Evolutionary conservation across 495 filamentous ascomycete genomes (phyloP), one percentile per base, ranked within the genome.

Genomic region (Terfezia boudieri): DNA sequence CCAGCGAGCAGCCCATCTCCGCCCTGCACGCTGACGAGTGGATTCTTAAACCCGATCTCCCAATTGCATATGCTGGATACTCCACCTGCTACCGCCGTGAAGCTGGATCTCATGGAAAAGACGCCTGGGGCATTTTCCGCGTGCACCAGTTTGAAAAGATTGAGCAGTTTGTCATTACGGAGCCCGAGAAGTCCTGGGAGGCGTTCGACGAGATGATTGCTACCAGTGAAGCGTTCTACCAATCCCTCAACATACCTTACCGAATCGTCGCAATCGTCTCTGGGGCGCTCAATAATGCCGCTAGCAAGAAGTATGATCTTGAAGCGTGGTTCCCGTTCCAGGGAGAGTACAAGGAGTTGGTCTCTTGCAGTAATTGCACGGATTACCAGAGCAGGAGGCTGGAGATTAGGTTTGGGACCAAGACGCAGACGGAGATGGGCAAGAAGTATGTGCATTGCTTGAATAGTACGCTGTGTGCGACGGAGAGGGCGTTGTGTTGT

Each of bases 101-200:
- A 66, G 90, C 90, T 37, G 90, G 90, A 50, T 72, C 74, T 17
- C 87, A 94, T 63, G 90, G 90, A 37, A 86, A 84, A 68, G 90
- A 98, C 63, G 89, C 92, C 6, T 98, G 90, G 90, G 90, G 90
- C 53, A 85, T 96, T 59, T 98, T 95, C 74, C 81, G 90, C 61
- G 87, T 96, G 43, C 90, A 98, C 69, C 89, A 98, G 64, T 98
- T 98, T 63, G 90, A 95, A 68, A 98, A 98, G 79, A 76, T 93
- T 51, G 88, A 96, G 65, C 89, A 96, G 72, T 96, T 96, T 60
- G 75, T 94, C 58, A 74, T 95, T 60, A 87, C 86, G 16, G 86
- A 93, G 61, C 92, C 90, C 0, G 92, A 96, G 66, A 82, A 92
- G 60, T 89, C 83, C 22, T 98, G 89, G 90, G 75, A 89, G 64